phyloP scores from a whole-genome alignment of 1,284 basidiomycete genomes.

The Boletus putidus region DNA sequence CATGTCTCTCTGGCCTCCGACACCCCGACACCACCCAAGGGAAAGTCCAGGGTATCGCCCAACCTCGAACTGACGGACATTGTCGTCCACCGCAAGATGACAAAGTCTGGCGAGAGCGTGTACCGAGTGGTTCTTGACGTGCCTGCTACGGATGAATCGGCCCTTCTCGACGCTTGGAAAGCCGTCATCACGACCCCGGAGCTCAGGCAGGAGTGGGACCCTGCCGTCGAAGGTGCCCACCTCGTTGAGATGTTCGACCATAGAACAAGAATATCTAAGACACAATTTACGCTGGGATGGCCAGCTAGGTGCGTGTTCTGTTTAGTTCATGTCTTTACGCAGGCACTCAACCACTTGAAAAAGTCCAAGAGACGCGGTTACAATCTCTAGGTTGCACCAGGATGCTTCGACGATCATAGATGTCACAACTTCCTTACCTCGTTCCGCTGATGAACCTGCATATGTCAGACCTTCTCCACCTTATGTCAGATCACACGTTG shows the following conservation, averaged over 20 bases:
- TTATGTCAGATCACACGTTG: slow-evolving; percentile 88
- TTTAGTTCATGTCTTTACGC: slow-evolving; percentile 2
- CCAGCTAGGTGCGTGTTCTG: slow-evolving; percentile 78
- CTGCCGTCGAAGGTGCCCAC: slow-evolving; percentile 83
- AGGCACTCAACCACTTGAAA: slow-evolving; percentile 19
- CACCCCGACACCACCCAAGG: slow-evolving; percentile 52
- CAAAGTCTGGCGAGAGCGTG: slow-evolving; percentile 70
- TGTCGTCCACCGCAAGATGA: slow-evolving; percentile 63
- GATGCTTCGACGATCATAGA: slow-evolving; percentile 86
- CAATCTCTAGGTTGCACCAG: slow-evolving; percentile 82
- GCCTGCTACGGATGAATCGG: slow-evolving; percentile 58
- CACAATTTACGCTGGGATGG: slow-evolving; percentile 93
- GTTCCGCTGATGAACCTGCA: slow-evolving; percentile 88
- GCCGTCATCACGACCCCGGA: slow-evolving; percentile 84
- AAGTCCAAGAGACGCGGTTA: slow-evolving; percentile 90
- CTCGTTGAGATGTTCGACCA: slow-evolving; percentile 87
- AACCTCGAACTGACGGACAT: slow-evolving; percentile 66
- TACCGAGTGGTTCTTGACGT: slow-evolving; percentile 84
- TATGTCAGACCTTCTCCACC: slow-evolving; percentile 94
- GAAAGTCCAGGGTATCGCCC: slow-evolving; percentile 52
- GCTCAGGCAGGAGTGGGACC: slow-evolving; percentile 88
- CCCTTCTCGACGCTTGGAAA: slow-evolving; percentile 78
- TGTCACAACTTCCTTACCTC: slow-evolving; percentile 93
- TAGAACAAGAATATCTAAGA: slow-evolving; percentile 82
- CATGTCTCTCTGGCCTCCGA: slow-evolving; percentile 55